A percentile compares a stretch with the other conserved stretches of the same genome.
Conservation (phyloP, 129 eudicot genomes). For the Flaveria linearis region DNA sequence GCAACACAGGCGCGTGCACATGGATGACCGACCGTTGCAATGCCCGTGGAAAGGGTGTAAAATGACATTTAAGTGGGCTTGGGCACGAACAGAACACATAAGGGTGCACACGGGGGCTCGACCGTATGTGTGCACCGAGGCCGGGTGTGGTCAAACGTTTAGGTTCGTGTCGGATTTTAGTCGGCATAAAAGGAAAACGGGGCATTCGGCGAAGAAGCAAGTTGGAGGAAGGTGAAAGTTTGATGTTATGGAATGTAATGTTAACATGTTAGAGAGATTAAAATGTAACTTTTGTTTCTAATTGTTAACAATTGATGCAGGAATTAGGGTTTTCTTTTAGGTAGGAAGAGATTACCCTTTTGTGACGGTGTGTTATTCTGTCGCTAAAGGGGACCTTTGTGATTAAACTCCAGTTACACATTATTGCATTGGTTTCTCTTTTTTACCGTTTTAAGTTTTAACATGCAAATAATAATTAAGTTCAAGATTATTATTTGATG, state of each 20-base stretch:
- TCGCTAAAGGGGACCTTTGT: conserved; percentile 27
- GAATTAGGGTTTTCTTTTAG: conserved; percentile 30
- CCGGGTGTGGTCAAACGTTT: conserved; percentile 93
- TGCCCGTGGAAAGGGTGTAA: conserved; percentile 99
- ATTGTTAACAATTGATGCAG: conserved; percentile 45
- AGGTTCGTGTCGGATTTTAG: conserved; percentile 97
- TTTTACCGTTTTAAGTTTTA: not conserved
- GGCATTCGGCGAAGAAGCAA: conserved; percentile 75
- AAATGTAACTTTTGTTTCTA: conserved; percentile 37
- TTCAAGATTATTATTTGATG: no score
- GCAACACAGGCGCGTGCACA: conserved; percentile 94
- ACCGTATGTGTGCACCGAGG: conserved; percentile 70
- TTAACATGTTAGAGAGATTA: conserved; percentile 44
- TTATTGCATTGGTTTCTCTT: not conserved
- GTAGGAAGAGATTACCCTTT: conserved; percentile 33
- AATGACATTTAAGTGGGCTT: conserved; percentile 97
- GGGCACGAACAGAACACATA: conserved; percentile 97
- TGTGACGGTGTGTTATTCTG: conserved; percentile 37
- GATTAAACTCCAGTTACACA: not conserved
- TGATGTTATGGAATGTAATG: conserved; percentile 33
- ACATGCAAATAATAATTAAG: no score
- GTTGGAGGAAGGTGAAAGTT: conserved; percentile 22
- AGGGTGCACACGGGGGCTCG: conserved; percentile 95
- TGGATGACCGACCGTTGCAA: conserved; percentile 85
- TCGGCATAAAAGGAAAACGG: conserved; percentile 95